A percentile compares a stretch with the other conserved stretches of the same genome.
Evolutionary conservation across 225 moss, liverwort and hornwort genomes (phyloP).

Genomic region (Physcomitrium patens): DNA sequence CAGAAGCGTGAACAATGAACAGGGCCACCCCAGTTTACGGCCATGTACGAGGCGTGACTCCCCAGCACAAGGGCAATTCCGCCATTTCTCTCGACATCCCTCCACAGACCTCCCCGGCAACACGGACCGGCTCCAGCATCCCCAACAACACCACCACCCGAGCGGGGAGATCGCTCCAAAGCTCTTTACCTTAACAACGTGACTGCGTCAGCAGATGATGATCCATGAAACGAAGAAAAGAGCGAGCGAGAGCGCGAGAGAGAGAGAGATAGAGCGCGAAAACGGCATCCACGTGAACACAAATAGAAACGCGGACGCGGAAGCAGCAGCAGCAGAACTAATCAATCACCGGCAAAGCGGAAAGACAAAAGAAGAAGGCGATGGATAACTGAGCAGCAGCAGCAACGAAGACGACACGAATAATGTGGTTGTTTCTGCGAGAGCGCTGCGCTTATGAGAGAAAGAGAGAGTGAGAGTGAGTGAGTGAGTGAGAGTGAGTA

Average conservation of each 20-base stretch:
- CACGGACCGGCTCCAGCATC: not conserved
- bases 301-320: not conserved
- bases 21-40: constrained; percentile 11
- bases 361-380: not conserved
- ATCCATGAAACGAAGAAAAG: constrained; percentile 23
- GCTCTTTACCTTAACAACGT: too few relatives aligned
- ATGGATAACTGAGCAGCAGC: too few relatives aligned
- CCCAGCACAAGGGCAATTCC: constrained; percentile 18
- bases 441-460: too few relatives aligned
- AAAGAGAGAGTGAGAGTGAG: too few relatives aligned
- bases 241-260: not conserved
- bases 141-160: not conserved
- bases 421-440: too few relatives aligned
- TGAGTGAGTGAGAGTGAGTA: too few relatives aligned
- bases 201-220: not conserved
- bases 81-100: constrained; percentile 29
- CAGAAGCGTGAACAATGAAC: not conserved
- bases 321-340: not conserved
- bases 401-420: constrained; percentile 6
- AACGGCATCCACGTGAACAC: constrained; percentile 3
- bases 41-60: constrained; percentile 19
- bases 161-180: not conserved
- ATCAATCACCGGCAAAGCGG: not conserved
- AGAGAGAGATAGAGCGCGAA: not conserved
- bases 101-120: too few relatives aligned